These are phyloP conservation scores for Arachnomyces sp. DNA, from an alignment of 2,329 filamentous ascomycete species.

Conservation along the genomic window DNA sequence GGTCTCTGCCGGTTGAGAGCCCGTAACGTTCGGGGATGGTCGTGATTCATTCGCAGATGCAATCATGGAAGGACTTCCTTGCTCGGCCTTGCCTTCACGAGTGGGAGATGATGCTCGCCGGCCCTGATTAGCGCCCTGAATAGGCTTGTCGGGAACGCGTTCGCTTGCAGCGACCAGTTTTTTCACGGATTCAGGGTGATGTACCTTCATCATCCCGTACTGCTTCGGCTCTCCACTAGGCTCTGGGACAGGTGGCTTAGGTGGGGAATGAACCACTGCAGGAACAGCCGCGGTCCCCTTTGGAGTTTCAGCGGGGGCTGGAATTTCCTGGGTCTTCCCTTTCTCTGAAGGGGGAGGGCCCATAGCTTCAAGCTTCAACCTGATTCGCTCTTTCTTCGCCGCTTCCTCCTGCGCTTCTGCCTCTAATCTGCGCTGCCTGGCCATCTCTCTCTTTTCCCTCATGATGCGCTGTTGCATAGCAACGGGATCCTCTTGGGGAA, in stretches of 20 bases:
- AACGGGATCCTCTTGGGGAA: constrained; percentile 33
- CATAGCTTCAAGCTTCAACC: constrained; percentile 47
- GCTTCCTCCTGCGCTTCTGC: constrained; percentile 50
- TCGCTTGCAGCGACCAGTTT: constrained; percentile 32
- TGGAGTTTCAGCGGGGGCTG: constrained; percentile 18
- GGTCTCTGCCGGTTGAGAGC: constrained; percentile 9
- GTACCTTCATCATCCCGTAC: constrained; percentile 56
- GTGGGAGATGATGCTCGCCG: constrained; percentile 25
- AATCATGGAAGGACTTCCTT: constrained; percentile 14
- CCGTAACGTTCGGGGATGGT: neutral
- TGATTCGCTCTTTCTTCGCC: constrained; percentile 49
- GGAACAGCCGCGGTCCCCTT: constrained; percentile 14
- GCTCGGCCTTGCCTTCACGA: constrained; percentile 20
- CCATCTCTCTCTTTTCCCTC: constrained; percentile 50
- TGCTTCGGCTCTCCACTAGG: constrained; percentile 50
- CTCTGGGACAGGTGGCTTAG: constrained; percentile 51
- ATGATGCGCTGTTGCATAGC: constrained; percentile 52
- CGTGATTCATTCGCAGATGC: constrained; percentile 22
- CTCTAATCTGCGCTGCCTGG: constrained; percentile 45
- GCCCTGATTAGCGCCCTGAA: constrained; percentile 13
- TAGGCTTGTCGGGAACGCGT: constrained; percentile 26
- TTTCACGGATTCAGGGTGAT: constrained; percentile 47
- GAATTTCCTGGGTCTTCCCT: constrained; percentile 19
- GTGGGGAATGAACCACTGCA: constrained; percentile 40
- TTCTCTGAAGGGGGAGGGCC: constrained; percentile 36